Evolutionary conservation across 495 filamentous ascomycete genomes (phyloP).

Genomic region (Penicillium arizonense): DNA sequence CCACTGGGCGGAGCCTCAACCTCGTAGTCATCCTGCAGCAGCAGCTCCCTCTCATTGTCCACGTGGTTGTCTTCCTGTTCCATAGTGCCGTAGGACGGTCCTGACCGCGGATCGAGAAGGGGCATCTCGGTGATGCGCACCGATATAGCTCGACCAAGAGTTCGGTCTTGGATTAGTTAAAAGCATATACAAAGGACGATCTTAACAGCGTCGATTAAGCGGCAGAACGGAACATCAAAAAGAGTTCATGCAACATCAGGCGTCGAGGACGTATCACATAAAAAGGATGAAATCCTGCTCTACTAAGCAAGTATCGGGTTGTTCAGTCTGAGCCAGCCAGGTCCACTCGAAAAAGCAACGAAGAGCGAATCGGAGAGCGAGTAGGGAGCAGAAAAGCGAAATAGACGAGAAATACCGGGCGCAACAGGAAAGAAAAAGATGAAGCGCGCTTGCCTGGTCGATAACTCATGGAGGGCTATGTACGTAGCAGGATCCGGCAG

Average conservation of each 20-base stretch:
- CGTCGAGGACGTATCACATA: constrained; percentile 18
- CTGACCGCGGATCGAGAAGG: constrained; percentile 32
- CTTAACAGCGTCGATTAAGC: constrained; percentile 3
- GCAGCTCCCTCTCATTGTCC: constrained; percentile 34
- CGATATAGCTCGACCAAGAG: constrained; percentile 2
- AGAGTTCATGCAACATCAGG: constrained; percentile 21
- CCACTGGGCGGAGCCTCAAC: constrained; percentile 25
- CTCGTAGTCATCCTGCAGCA: constrained; percentile 32
- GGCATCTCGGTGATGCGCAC: constrained; percentile 33
- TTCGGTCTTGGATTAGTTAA: background rate
- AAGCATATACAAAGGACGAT: constrained; percentile 3
- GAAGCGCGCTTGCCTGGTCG: constrained; percentile 22
- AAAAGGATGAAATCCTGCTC: constrained; percentile 17
- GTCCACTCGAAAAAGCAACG: constrained; percentile 41
- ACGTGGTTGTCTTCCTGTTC: constrained; percentile 23
- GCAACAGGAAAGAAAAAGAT: background rate
- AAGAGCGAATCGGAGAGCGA: constrained; percentile 19
- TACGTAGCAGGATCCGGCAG: constrained; percentile 12
- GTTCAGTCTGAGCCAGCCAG: constrained; percentile 66
- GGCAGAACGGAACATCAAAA: constrained; percentile 9
- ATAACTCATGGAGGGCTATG: constrained; percentile 18
- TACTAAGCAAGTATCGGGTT: constrained; percentile 9
- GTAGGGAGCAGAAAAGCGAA: background rate
- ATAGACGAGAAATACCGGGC: constrained; percentile 13
- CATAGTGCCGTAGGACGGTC: constrained; percentile 43